These are phyloP conservation scores for Monosporascus sp. DNA, from an alignment of 2,329 filamentous ascomycete genomes.

Conservation along the genomic window DNA sequence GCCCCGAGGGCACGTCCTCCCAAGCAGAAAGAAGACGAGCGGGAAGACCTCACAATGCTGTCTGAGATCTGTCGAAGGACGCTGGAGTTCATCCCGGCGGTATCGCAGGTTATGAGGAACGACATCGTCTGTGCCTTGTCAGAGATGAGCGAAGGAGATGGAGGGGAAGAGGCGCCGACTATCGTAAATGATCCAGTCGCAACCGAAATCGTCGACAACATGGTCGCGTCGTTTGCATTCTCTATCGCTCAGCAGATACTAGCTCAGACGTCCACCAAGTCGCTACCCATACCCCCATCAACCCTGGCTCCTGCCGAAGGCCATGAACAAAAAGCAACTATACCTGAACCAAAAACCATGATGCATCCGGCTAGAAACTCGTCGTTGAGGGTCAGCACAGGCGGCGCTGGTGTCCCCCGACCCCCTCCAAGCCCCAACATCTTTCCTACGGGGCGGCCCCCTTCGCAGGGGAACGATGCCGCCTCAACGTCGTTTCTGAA, in stretches of 20 bases:
- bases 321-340: constrained; percentile 56
- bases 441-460: constrained; percentile 43
- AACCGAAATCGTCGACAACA: constrained; percentile 60
- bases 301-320: constrained; percentile 41
- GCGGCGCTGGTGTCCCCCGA: constrained; percentile 21
- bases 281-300: constrained; percentile 61
- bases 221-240: constrained; percentile 75
- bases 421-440: constrained; percentile 44
- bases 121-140: constrained; percentile 65
- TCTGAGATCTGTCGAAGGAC: constrained; percentile 81
- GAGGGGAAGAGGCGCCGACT: constrained; percentile 26
- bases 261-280: constrained; percentile 65
- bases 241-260: constrained; percentile 71
- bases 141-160: constrained; percentile 31
- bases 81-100: constrained; percentile 76
- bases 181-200: constrained; percentile 31
- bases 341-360: constrained; percentile 65
- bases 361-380: constrained; percentile 62
- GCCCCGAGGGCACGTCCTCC: constrained; percentile 46
- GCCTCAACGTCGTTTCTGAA: constrained; percentile 48
- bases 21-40: constrained; percentile 49
- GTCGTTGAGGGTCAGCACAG: constrained; percentile 47
- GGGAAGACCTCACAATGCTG: constrained; percentile 73
- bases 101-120: constrained; percentile 71
- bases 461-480: constrained; percentile 33